phyloP scores from a whole-genome alignment of 495 filamentous ascomycete species.

The Neurospora pannonica region DNA sequence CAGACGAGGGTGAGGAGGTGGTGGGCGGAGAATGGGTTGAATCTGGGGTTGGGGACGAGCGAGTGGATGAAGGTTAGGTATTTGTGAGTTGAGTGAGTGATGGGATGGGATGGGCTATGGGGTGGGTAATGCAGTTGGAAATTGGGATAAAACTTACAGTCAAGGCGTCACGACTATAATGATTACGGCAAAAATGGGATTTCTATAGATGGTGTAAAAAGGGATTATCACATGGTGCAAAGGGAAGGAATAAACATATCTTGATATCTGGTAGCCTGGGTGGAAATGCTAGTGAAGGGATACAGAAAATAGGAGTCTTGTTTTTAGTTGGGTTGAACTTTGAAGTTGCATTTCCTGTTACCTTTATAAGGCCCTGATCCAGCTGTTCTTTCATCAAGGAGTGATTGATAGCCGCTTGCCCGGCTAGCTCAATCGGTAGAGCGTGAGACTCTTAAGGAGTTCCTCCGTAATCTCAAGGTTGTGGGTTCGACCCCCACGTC shows the following conservation, averaged over 20 bases:
- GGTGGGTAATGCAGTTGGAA: background rate
- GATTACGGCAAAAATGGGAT: background rate
- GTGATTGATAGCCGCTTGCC: slow-evolving; percentile 1
- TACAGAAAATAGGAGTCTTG: background rate
- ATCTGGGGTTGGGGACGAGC: slow-evolving; percentile 73
- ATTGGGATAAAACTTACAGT: too few relatives aligned
- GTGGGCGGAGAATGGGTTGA: slow-evolving; percentile 88
- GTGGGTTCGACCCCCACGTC: background rate
- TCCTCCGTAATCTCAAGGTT: background rate
- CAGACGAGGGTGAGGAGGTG: slow-evolving; percentile 64
- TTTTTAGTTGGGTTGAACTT: background rate
- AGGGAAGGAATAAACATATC: background rate
- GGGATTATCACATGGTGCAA: background rate
- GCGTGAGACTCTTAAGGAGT: slow-evolving; percentile 59
- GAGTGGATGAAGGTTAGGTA: slow-evolving; percentile 75
- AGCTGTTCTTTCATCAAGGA: background rate
- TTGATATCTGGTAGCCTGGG: background rate
- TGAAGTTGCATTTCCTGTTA: background rate
- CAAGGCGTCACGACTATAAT: background rate
- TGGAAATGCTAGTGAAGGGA: background rate
- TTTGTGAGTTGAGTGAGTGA: slow-evolving; percentile 16
- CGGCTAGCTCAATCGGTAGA: slow-evolving; percentile 62
- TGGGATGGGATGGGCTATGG: background rate
- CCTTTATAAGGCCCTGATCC: background rate
- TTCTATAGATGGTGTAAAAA: background rate